phyloP scores from a whole-genome alignment of 371 early-diverging fungal species.

The Paraphysoderma sedebokerense region DNA sequence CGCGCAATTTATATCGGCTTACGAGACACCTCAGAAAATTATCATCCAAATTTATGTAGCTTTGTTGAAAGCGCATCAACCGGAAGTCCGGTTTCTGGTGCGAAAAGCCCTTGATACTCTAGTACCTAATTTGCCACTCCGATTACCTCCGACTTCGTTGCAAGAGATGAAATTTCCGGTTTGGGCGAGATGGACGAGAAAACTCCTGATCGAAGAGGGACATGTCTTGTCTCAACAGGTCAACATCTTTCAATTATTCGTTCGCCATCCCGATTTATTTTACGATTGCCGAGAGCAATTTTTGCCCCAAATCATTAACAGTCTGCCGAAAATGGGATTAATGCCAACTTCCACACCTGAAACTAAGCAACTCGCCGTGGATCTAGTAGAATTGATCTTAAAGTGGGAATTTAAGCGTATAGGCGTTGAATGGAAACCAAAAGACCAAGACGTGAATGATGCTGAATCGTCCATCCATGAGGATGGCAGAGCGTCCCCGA shows the following conservation, averaged over 20 bases:
- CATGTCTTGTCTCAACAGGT: constrained; percentile 72
- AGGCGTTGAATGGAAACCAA: too few species aligned
- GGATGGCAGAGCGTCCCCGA: constrained; percentile 17
- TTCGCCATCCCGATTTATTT: constrained; percentile 73
- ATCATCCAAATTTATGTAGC: constrained; percentile 76
- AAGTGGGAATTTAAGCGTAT: constrained; percentile 68
- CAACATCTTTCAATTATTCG: constrained; percentile 76
- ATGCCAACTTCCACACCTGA: constrained; percentile 70
- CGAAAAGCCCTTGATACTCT: constrained; percentile 87
- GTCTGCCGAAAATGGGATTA: constrained; percentile 69
- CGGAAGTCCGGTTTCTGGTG: constrained; percentile 64
- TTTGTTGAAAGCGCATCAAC: constrained; percentile 70
- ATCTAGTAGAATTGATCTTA: constrained; percentile 72
- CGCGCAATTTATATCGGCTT: constrained; percentile 76
- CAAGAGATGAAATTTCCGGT: too few species aligned
- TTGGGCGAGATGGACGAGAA: constrained; percentile 3
- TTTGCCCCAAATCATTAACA: constrained; percentile 66
- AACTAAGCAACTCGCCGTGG: constrained; percentile 67
- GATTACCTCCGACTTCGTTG: constrained; percentile 47
- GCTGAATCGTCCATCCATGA: too few species aligned
- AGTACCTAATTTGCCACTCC: constrained; percentile 68
- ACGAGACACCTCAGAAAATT: constrained; percentile 82
- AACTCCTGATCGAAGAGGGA: constrained; percentile 77
- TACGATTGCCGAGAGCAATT: constrained; percentile 77
- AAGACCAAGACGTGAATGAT: too few species aligned